Evolutionary conservation across 805 yeast genomes (phyloP).

Genomic region (Blastobotrys robertii): DNA sequence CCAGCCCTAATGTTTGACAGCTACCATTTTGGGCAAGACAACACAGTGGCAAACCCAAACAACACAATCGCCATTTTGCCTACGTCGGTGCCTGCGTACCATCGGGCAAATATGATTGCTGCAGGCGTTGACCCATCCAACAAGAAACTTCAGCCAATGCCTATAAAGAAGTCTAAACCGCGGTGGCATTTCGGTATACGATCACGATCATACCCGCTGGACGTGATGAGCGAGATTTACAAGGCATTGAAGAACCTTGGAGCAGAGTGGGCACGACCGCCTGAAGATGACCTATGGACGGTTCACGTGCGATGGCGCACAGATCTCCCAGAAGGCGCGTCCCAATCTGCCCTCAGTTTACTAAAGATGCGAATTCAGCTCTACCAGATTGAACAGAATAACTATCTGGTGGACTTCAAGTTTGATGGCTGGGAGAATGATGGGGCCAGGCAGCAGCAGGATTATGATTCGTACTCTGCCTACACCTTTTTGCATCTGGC

Average conservation of each 20-base stretch:
- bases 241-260: conserved; percentile 87
- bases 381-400: conserved; percentile 91
- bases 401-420: conserved; percentile 91
- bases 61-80: conserved; percentile 90
- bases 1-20: conserved; percentile 31
- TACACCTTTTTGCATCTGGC: conserved; percentile 92
- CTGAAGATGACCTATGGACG: conserved; percentile 94
- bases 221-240: conserved; percentile 97
- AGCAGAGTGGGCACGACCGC: conserved; percentile 95
- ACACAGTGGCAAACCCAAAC: conserved; percentile 38
- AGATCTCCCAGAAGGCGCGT: conserved; percentile 12
- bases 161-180: conserved; percentile 79
- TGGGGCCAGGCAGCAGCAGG: conserved; percentile 23
- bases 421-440: conserved; percentile 76
- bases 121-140: conserved; percentile 39
- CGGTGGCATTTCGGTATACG: conserved; percentile 99
- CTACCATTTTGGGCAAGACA: conserved; percentile 28
- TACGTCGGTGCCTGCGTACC: conserved; percentile 87
- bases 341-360: conserved; percentile 23
- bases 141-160: conserved; percentile 32
- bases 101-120: conserved; percentile 81
- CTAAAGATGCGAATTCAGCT: conserved; percentile 97
- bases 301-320: conserved; percentile 92
- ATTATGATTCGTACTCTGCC: conserved; percentile 84
- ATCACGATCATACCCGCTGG: conserved; percentile 90